Base-by-base conservation (phyloP, 371 early-diverging fungal genomes). In the Chytridiales sp. region DNA sequence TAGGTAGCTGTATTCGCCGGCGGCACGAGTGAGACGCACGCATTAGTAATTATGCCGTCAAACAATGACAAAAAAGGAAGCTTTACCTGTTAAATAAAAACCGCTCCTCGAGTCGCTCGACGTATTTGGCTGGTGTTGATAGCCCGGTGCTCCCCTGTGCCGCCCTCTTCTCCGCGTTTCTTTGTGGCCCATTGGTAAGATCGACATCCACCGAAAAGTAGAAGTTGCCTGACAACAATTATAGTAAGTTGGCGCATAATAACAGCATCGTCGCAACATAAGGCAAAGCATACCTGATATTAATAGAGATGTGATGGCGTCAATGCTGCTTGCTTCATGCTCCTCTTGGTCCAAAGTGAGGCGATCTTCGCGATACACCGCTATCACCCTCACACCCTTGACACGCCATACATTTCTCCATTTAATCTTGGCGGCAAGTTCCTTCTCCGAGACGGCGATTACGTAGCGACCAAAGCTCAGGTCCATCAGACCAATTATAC, bases 151-250 rank as follows among this genome's bases (percentile, higher is more conserved):
- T 52, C 52, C 52, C 13, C n/a, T n/a, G n/a, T 35, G 11, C 21
- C 21, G 31, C 21, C 52, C 42, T 47, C 36, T 44, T 62, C 24
- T 46, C 56, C 4, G 52, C 29, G 21, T 53, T 47, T 9, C 32
- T 36, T 41, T 66, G 70, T 3, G 57, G 47, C 4, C 56, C 53
- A 17, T 47, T 59, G 9, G 70, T 67, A 17, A 70, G 35, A 47
- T 70, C 70, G 35, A 70, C 47, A 34, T 64, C 70, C 0, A 55
- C 30, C 0, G 70, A 70, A 52, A 36, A 66, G 52, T 56, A 66
- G 29, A 54, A 50, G 15, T 51, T 30, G n/a, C 66, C 66, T 3
- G 56, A 13, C 3, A 38, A 22, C 8, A 36, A 17, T n/a, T n/a
- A n/a, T n/a, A n/a, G n/a, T n/a, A n/a, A n/a, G n/a, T n/a, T n/a